A percentile compares a stretch with the other conserved stretches of the same genome.
Conservation (phyloP, 495 filamentous ascomycete species). For the Viridothelium virens region DNA sequence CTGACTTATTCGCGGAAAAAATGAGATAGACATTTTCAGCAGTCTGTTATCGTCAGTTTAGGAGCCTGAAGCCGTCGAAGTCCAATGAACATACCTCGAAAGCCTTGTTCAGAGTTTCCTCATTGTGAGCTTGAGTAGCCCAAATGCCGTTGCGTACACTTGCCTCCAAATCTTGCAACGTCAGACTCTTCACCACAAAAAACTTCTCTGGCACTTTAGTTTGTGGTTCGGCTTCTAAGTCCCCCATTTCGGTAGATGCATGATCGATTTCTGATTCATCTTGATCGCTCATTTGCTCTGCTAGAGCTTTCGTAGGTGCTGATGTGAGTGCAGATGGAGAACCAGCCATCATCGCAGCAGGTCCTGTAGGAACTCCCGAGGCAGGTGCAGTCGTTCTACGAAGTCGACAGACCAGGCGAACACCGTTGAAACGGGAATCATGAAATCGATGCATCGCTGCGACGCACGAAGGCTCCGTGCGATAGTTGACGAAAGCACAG, state of each 20-base stretch:
- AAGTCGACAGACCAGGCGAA: conserved; percentile 84
- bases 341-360: conserved; percentile 27
- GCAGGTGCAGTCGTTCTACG: conserved; percentile 46
- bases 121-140: conserved; percentile 94
- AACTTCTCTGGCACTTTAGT: conserved; percentile 57
- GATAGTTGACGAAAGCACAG: conserved; percentile 96
- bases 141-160: conserved; percentile 81
- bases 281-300: conserved; percentile 5
- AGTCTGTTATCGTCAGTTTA: conserved; percentile 41
- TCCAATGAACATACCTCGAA: conserved; percentile 57
- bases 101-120: conserved; percentile 71
- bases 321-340: conserved; percentile 17
- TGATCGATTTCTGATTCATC: background rate
- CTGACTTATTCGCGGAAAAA: conserved; percentile 97
- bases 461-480: conserved; percentile 65
- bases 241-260: background rate
- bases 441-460: conserved; percentile 80
- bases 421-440: conserved; percentile 81
- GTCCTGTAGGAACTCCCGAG: conserved; percentile 28
- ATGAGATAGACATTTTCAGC: conserved; percentile 89
- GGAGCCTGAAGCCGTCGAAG: background rate
- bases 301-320: conserved; percentile 11
- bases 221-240: background rate
- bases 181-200: conserved; percentile 91
- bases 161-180: conserved; percentile 87